Conservation (phyloP, 2,329 filamentous ascomycete species). For the Dryadomyces quercivorus region DNA sequence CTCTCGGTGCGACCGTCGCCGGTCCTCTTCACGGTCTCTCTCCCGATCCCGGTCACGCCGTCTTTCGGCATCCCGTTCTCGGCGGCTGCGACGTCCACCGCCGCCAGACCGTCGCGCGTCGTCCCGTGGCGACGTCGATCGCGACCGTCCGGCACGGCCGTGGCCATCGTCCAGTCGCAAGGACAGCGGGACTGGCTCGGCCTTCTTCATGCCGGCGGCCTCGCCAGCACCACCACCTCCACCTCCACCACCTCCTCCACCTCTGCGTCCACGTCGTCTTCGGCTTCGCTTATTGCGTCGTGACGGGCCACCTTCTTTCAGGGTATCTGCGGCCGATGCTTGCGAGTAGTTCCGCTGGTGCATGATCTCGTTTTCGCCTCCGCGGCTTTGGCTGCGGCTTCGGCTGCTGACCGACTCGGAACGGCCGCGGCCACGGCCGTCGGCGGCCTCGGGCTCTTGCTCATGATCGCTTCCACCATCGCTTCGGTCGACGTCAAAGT, state of each 20-base stretch:
- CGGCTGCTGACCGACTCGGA: neutral
- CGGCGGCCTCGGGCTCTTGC: neutral
- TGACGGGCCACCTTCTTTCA: neutral
- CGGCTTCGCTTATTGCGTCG: neutral
- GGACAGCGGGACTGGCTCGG: neutral
- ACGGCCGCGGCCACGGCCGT: slow-evolving; percentile 4
- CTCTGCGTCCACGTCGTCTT: neutral
- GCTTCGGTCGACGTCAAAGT: neutral
- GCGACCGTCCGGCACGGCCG: neutral
- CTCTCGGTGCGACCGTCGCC: neutral
- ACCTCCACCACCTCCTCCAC: neutral
- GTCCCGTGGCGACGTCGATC: neutral
- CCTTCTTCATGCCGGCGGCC: neutral
- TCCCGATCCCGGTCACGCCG: slow-evolving; percentile 2
- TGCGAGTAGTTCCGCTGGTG: neutral
- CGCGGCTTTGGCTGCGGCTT: neutral
- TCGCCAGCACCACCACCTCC: neutral
- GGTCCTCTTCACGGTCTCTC: neutral
- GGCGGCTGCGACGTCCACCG: slow-evolving; percentile 26
- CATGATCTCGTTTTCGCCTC: neutral
- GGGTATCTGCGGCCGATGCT: neutral
- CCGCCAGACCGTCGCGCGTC: slow-evolving; percentile 8
- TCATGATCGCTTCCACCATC: slow-evolving; percentile 11
- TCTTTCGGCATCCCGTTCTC: slow-evolving; percentile 5
- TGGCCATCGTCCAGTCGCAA: neutral